These are phyloP conservation scores for Berkeleyomyces rouxiae DNA, from an alignment of 2,329 filamentous ascomycete genomes.

Conservation along the genomic window DNA sequence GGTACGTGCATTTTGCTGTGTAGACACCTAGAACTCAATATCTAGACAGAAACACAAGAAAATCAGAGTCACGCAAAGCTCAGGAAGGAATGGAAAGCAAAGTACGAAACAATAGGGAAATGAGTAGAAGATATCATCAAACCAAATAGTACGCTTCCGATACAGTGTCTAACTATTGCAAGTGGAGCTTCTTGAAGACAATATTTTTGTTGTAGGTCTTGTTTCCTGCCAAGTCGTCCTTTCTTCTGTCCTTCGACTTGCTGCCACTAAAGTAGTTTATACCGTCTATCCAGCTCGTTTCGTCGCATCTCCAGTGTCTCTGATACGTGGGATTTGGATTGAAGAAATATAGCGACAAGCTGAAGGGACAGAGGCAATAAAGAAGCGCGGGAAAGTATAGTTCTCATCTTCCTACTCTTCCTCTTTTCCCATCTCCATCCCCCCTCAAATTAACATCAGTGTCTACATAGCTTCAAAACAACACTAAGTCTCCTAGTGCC, in stretches of 20 bases:
- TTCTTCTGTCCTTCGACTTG: background rate
- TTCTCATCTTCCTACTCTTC: background rate
- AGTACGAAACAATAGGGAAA: background rate
- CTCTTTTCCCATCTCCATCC: background rate
- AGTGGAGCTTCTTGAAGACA: background rate
- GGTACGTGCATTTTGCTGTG: background rate
- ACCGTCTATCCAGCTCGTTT: background rate
- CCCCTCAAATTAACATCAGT: background rate
- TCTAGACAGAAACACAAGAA: too few relatives aligned
- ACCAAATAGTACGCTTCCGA: background rate
- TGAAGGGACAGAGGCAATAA: background rate
- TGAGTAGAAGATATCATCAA: background rate
- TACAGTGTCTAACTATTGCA: background rate
- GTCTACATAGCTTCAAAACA: background rate
- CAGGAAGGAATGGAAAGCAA: background rate
- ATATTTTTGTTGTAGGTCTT: background rate
- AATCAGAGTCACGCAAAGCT: background rate
- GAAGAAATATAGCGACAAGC: background rate
- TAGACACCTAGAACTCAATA: background rate
- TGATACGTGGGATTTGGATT: background rate
- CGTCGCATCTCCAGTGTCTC: background rate
- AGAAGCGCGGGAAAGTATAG: background rate
- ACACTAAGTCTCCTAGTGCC: background rate
- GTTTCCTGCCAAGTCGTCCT: background rate
- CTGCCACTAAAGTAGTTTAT: background rate